These are phyloP conservation scores for Heterobasidion annosum DNA, from an alignment of 1,284 basidiomycete species.

Conservation along the genomic window DNA sequence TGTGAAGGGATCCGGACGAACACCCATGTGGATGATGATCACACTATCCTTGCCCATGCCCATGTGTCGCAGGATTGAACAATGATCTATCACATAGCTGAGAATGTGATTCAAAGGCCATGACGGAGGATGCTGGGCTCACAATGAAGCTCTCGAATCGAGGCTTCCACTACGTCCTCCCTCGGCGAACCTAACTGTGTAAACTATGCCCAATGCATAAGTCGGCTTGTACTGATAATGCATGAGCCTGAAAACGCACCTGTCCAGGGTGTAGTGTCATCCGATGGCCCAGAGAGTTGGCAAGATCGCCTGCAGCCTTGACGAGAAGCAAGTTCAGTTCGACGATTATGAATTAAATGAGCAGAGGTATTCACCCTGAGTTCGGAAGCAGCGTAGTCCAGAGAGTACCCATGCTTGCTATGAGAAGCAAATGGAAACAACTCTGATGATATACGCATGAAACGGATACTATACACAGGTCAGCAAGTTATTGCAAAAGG, in stretches of 20 bases:
- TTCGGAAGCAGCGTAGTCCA: slow-evolving; percentile 57
- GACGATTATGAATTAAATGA: background rate
- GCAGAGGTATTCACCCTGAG: slow-evolving; percentile 22
- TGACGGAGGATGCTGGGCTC: slow-evolving; percentile 4
- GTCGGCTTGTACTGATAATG: background rate
- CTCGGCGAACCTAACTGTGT: slow-evolving; percentile 80
- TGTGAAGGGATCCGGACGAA: slow-evolving; percentile 19
- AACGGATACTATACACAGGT: slow-evolving; percentile 42
- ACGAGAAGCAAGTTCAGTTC: slow-evolving; percentile 6
- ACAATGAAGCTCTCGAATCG: slow-evolving; percentile 70
- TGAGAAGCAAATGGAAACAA: slow-evolving; percentile 92
- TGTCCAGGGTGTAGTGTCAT: slow-evolving; percentile 80
- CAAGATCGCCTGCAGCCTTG: slow-evolving; percentile 61
- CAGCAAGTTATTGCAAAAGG: background rate
- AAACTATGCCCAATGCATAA: slow-evolving; percentile 36
- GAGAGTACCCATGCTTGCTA: slow-evolving; percentile 67
- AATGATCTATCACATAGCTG: slow-evolving; percentile 43
- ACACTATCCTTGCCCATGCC: slow-evolving; percentile 68
- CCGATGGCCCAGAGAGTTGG: slow-evolving; percentile 70
- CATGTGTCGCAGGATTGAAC: slow-evolving; percentile 82
- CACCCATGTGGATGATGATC: slow-evolving; percentile 69
- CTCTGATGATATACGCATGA: slow-evolving; percentile 80
- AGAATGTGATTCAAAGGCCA: background rate
- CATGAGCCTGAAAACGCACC: slow-evolving; percentile 4
- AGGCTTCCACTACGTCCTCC: slow-evolving; percentile 62